Evolutionary conservation across 1,284 basidiomycete species (phyloP), one percentile per base, ranked within the genome.

Genomic region (Ganoderma lingzhi): DNA sequence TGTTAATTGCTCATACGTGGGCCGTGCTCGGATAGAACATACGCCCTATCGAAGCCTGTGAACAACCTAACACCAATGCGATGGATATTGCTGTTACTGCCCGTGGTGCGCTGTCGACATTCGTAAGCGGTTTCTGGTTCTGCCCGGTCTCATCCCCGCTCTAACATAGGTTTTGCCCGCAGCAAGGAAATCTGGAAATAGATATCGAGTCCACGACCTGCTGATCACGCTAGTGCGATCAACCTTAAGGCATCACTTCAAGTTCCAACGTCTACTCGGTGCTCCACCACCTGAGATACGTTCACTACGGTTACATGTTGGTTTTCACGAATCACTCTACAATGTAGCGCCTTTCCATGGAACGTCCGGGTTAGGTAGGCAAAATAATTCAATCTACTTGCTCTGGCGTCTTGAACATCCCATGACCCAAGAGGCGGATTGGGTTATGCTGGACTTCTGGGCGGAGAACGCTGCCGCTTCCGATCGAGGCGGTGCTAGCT

Each of bases 81-180:
- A 70, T 78, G 44, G 77, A 78, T 53, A 78, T 78, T 39, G 77
- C 77, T 5, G 75, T 74, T 1, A 77, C 75, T 4, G 76, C 77
- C 1, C 68, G 75, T 37, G 74, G 74, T 64, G 62, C 42, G 0
- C 68, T 78, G 10, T 78, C 77, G 12, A 73, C 76, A 8, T 78
- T 76, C 67, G 76, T 78, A 63, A 68, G 77, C 73, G 35, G 28
- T 53, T 44, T 58, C 76, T 73, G 35, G 28, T 53, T 44, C 39
- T 23, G 14, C 32, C 6, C 32, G 6, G 17, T 58, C 35, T 39
- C 6, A 17, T 19, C n/a, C 32, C 17, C 14, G 19, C 56, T 39
- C 56, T 19, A 35, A 58, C 19, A n/a, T 39, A 9, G 0, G 6
- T n/a, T 28, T 6, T 30, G 2, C 39, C 9, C 45, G 32, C 19